Evolutionary conservation across 2,329 filamentous ascomycete genomes (phyloP).

Genomic region (Seiridium unicorne): DNA sequence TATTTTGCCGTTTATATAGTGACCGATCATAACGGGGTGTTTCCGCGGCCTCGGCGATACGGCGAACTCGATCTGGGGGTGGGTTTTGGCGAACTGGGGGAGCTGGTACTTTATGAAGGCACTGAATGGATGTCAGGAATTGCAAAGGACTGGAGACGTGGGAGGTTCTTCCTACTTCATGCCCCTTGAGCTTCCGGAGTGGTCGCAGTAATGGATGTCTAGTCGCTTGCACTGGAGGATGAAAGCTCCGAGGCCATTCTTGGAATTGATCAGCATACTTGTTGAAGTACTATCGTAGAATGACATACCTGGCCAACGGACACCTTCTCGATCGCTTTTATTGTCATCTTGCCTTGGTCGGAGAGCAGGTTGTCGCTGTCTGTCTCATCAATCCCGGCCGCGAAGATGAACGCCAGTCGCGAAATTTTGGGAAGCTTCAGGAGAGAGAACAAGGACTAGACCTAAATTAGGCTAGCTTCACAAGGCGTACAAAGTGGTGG

Average conservation of each 20-base stretch:
- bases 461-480: too few species aligned
- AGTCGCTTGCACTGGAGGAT: conserved; percentile 95
- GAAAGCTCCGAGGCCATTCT: conserved; percentile 98
- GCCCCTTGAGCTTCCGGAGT: conserved; percentile 86
- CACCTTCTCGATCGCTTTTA: conserved; percentile 51
- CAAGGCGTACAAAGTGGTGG: not conserved
- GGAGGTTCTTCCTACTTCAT: conserved; percentile 70
- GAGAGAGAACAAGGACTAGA: not conserved
- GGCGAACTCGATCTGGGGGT: conserved; percentile 88
- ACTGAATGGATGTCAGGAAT: conserved; percentile 39
- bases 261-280: not conserved
- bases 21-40: conserved; percentile 79
- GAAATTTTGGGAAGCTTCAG: conserved; percentile 14
- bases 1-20: conserved; percentile 83
- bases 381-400: conserved; percentile 11
- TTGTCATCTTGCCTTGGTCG: conserved; percentile 44
- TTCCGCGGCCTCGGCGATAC: conserved; percentile 87
- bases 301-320: conserved; percentile 51
- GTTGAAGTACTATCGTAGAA: conserved; percentile 10
- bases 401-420: conserved; percentile 5
- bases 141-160: not conserved
- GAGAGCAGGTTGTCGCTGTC: conserved; percentile 26
- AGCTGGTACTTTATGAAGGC: conserved; percentile 79
- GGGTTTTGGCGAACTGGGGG: conserved; percentile 71
- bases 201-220: conserved; percentile 97